A percentile compares a stretch with the other conserved stretches of the same genome.
Evolutionary conservation across 306 rosid genomes (phyloP).

Genomic region (Vigna angularis): DNA sequence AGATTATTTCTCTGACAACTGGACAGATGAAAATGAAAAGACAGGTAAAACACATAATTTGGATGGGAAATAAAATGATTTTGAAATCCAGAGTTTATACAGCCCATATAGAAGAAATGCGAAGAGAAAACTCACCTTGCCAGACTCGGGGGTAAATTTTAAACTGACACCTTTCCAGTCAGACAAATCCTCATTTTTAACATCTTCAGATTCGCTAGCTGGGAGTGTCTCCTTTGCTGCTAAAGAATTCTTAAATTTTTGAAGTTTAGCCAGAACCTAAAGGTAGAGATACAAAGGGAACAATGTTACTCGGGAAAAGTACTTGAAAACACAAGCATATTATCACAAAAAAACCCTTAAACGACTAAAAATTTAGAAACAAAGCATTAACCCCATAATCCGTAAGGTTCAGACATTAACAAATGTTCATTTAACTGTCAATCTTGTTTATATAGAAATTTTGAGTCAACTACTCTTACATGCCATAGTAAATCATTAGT

Average conservation of each 20-base stretch:
- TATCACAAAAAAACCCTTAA: neutral
- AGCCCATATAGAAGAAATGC: constrained; percentile 12
- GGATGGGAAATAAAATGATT: constrained; percentile 24
- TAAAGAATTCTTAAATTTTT: constrained; percentile 63
- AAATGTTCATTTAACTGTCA: constrained; percentile 8
- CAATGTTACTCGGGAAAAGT: constrained; percentile 11
- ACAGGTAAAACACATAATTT: constrained; percentile 9
- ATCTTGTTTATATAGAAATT: constrained; percentile 7
- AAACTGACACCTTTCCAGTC: constrained; percentile 72
- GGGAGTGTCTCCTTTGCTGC: constrained; percentile 50
- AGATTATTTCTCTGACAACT: constrained; percentile 6
- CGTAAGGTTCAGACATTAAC: constrained; percentile 19
- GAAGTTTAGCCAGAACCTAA: constrained; percentile 86
- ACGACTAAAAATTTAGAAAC: constrained; percentile 22
- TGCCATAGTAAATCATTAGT: constrained; percentile 8
- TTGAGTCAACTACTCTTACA: constrained; percentile 12
- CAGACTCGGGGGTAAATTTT: constrained; percentile 62
- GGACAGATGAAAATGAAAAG: constrained; percentile 5
- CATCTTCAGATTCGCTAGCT: constrained; percentile 51
- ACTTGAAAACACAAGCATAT: constrained; percentile 16
- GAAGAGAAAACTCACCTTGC: constrained; percentile 68
- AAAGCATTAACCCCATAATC: constrained; percentile 9
- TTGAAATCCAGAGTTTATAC: neutral
- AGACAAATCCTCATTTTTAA: constrained; percentile 56
- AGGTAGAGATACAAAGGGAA: constrained; percentile 15